Evolutionary conservation across 148 eudicot species (phyloP), one percentile per base, ranked within the genome.

Genomic region (Rhododendron ovatum): DNA sequence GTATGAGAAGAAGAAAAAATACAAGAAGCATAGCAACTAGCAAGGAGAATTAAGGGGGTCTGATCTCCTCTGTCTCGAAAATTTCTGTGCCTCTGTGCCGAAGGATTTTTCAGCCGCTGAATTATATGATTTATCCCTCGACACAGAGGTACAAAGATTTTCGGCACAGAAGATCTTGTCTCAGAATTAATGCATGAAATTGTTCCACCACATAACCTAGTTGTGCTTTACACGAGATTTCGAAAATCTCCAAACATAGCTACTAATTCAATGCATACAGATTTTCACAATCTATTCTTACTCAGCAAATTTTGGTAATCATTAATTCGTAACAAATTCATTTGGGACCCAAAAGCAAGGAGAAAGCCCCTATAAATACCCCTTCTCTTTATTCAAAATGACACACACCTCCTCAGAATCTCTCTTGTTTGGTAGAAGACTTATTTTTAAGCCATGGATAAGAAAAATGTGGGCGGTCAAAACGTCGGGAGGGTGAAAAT

Each of bases 101-200:
- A 41, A 7, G 7, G 7, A 2, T 5, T 41, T 41, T 41, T 0
- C 0, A 1, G 45, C 7, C 1, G 7, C 1, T 41, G 1, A 1
- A 41, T 41, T 41, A 7, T 41, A 1, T 41, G 45, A 41, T 41
- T 6, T 41, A 41, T 7, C 45, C 0, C 45, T 41, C 7, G 7
- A 41, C 1, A 41, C 8, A 41, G 45, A 41, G 8, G 7, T 41
- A 41, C 45, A 41, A 0, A 0, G 0, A 41, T 41, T 41, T 41
- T 41, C 45, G 45, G 1, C 45, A 41, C 7, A 41, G 45, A 41
- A 1, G 45, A 41, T 41, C 45, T 0, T 41, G 45, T 41, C 45
- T 41, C 45, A 0, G 14, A 12, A 3, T 67, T 26, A 67, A 10
- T 11, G 73, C 33, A 67, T 67, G 12, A 26, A 65, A n/a, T 10